Conservation (phyloP, 1,139 yeast species). For the Yamadazyma mexicana region DNA sequence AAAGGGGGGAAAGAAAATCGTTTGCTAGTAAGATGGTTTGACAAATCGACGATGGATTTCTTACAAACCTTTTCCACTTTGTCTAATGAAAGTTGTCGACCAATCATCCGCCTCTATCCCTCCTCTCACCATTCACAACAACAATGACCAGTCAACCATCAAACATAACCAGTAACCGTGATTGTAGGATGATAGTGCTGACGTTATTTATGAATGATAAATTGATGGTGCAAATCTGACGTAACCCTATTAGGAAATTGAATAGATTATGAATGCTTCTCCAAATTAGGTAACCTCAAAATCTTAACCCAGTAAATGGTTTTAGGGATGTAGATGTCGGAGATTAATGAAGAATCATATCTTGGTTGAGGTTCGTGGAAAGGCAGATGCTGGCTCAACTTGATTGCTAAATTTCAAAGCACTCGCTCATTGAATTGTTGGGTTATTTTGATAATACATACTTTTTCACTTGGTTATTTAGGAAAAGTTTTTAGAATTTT, state of each 20-base stretch:
- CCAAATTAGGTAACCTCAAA: constrained; percentile 29
- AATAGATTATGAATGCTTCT: constrained; percentile 11
- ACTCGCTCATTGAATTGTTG: background rate
- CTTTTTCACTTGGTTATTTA: constrained; percentile 1
- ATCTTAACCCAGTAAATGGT: constrained; percentile 4
- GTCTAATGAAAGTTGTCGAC: too few species aligned
- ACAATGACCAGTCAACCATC: too few species aligned
- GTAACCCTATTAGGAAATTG: constrained; percentile 26
- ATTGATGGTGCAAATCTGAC: constrained; percentile 2
- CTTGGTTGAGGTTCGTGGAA: background rate
- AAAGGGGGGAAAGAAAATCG: too few species aligned
- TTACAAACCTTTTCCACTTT: too few species aligned
- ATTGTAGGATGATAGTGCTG: too few species aligned
- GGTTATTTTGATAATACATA: constrained; percentile 1
- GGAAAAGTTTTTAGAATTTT: constrained; percentile 2
- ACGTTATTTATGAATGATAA: background rate
- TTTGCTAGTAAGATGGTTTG: too few species aligned
- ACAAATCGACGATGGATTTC: too few species aligned
- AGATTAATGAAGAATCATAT: too few species aligned
- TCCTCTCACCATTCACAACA: background rate
- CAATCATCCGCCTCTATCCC: background rate
- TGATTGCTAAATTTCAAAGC: background rate
- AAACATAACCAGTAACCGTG: too few species aligned
- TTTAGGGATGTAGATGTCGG: background rate
- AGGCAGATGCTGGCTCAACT: background rate